phyloP scores from a whole-genome alignment of 106 monocot genomes.

The Agapanthus africanus region DNA sequence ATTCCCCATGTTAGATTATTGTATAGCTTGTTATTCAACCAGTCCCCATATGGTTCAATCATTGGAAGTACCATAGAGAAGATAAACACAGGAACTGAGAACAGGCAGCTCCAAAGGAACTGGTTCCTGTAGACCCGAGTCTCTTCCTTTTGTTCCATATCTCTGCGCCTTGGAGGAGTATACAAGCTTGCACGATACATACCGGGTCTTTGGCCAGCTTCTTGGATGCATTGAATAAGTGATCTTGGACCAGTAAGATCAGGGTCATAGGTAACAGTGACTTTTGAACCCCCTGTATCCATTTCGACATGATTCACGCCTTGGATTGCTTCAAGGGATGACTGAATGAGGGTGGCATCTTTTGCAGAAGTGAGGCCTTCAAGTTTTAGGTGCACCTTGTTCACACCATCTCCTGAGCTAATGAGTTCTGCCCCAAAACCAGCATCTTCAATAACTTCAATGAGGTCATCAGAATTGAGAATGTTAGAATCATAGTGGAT shows the following conservation, averaged over 20 bases:
- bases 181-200: constrained; percentile 58
- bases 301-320: constrained; percentile 79
- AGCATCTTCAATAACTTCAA: constrained; percentile 71
- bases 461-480: constrained; percentile 37
- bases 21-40: constrained; percentile 44
- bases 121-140: constrained; percentile 46
- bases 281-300: constrained; percentile 39
- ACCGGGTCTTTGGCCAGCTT: too few relatives aligned
- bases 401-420: constrained; percentile 59
- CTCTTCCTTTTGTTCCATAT: constrained; percentile 49
- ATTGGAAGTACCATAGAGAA: constrained; percentile 92
- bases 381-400: constrained; percentile 69
- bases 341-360: constrained; percentile 46
- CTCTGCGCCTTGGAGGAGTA: constrained; percentile 45
- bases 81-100: constrained; percentile 72
- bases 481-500: constrained; percentile 69
- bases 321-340: constrained; percentile 60
- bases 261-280: constrained; percentile 66
- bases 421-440: constrained; percentile 85
- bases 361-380: constrained; percentile 56
- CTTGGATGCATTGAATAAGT: constrained; percentile 62
- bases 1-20: constrained; percentile 68
- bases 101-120: constrained; percentile 82
- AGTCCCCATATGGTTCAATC: constrained; percentile 59
- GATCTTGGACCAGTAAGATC: constrained; percentile 80